A percentile compares a stretch with the other conserved stretches of the same genome.
Conservation (phyloP, 306 rosid genomes). For the Leucaena leucocephala region DNA sequence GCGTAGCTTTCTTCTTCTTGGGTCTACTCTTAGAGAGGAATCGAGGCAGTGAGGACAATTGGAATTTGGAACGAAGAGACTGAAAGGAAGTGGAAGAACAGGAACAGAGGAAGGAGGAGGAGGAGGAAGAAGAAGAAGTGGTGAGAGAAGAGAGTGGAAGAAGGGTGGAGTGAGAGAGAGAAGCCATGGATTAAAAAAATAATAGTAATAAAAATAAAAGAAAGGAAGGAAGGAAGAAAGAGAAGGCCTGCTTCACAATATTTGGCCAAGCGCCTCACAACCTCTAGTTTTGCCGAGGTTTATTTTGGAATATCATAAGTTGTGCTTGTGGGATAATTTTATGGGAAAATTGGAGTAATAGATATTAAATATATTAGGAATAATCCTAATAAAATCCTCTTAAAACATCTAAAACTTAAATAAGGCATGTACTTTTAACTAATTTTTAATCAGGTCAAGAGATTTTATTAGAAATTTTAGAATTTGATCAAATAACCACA, state of each 20-base stretch:
- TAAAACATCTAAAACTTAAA: no score
- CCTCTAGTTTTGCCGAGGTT: not conserved
- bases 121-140: not conserved
- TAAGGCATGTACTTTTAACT: no score
- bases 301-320: not conserved
- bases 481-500: no score
- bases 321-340: not conserved
- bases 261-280: not conserved
- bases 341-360: not conserved
- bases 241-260: not conserved
- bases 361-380: no score
- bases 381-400: no score
- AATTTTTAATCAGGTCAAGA: no score
- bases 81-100: constrained; percentile 40
- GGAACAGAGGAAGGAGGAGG: constrained; percentile 31
- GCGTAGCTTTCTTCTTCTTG: constrained; percentile 40
- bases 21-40: constrained; percentile 26
- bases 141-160: constrained; percentile 8
- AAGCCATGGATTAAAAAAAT: not conserved
- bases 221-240: not conserved
- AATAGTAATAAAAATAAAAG: not conserved
- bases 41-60: constrained; percentile 29
- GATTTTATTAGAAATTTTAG: no score
- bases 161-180: not conserved
- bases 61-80: constrained; percentile 11